Conservation (phyloP, 441 rosid species). For the Aquilaria agallochum region DNA sequence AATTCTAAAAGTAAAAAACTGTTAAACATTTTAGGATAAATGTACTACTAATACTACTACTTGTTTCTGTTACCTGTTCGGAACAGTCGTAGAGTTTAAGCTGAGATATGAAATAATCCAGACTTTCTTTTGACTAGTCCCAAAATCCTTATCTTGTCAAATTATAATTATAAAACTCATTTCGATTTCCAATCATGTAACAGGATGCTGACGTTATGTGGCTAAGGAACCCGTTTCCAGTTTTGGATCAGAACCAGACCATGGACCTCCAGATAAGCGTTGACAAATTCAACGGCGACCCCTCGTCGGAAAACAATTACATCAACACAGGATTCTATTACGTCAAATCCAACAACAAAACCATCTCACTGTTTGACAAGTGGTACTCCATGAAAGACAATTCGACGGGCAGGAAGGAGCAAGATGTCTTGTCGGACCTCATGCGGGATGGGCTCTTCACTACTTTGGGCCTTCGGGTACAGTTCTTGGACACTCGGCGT, state of each 20-base stretch:
- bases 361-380: conserved; percentile 45
- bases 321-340: conserved; percentile 79
- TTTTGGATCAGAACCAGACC: conserved; percentile 33
- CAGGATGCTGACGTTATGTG: conserved; percentile 86
- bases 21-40: too few relatives aligned
- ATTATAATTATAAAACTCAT: too few relatives aligned
- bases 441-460: conserved; percentile 27
- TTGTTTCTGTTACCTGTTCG: too few relatives aligned
- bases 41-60: too few relatives aligned
- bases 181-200: too few relatives aligned
- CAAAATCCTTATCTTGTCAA: too few relatives aligned
- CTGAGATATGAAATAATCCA: too few relatives aligned
- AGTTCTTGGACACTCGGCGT: conserved; percentile 39
- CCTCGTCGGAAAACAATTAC: conserved; percentile 22
- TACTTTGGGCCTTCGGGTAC: conserved; percentile 30
- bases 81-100: too few relatives aligned
- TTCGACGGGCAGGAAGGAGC: conserved; percentile 59
- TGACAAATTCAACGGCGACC: conserved; percentile 34
- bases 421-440: conserved; percentile 52
- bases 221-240: conserved; percentile 60
- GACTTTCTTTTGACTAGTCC: too few relatives aligned
- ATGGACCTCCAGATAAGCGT: conserved; percentile 76
- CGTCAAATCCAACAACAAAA: conserved; percentile 61
- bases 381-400: conserved; percentile 65
- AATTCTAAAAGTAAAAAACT: too few relatives aligned